A percentile compares a stretch with the other conserved stretches of the same genome.
phyloP scores from a whole-genome alignment of 768 basidiomycete genomes.

The Tylopilus subfusipes region DNA sequence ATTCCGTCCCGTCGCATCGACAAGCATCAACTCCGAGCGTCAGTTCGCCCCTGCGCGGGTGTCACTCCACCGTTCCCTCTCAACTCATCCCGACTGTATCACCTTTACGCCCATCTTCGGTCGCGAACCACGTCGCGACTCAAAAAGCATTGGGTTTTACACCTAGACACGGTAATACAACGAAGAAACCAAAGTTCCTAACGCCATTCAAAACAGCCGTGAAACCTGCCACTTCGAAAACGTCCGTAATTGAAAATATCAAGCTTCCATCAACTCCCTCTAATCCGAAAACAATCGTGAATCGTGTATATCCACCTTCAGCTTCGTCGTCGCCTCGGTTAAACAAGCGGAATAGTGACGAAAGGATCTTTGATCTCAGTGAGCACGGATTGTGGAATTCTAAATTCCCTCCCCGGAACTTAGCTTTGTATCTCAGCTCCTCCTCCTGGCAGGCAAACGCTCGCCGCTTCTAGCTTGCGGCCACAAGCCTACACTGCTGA shows the following conservation, averaged over 20 bases:
- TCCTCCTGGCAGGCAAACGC: conserved; percentile 39
- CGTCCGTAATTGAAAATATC: neutral
- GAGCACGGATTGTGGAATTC: conserved; percentile 15
- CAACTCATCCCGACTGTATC: conserved; percentile 23
- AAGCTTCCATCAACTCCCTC: conserved; percentile 1
- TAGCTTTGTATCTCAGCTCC: conserved; percentile 23
- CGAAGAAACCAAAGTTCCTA: conserved; percentile 42
- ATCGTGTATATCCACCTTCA: conserved; percentile 26
- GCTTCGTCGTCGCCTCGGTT: conserved; percentile 2
- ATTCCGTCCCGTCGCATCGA: conserved; percentile 3
- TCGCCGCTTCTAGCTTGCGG: conserved; percentile 46
- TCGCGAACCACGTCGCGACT: conserved; percentile 11
- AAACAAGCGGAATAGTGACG: conserved; percentile 6
- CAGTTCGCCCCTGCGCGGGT: conserved; percentile 15
- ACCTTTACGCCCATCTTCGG: conserved; percentile 35
- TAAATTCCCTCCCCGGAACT: neutral
- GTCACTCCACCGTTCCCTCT: conserved; percentile 2
- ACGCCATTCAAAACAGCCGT: conserved; percentile 62
- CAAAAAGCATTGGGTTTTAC: conserved; percentile 26
- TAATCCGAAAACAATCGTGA: neutral
- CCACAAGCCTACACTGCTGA: conserved; percentile 45
- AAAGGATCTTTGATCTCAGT: conserved; percentile 43
- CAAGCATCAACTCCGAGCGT: conserved; percentile 31
- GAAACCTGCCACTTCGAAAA: conserved; percentile 37
- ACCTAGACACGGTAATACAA: conserved; percentile 24